Evolutionary conservation across 2,329 filamentous ascomycete species (phyloP), one percentile per base, ranked within the genome.

Genomic region (Aspergillus sp.): DNA sequence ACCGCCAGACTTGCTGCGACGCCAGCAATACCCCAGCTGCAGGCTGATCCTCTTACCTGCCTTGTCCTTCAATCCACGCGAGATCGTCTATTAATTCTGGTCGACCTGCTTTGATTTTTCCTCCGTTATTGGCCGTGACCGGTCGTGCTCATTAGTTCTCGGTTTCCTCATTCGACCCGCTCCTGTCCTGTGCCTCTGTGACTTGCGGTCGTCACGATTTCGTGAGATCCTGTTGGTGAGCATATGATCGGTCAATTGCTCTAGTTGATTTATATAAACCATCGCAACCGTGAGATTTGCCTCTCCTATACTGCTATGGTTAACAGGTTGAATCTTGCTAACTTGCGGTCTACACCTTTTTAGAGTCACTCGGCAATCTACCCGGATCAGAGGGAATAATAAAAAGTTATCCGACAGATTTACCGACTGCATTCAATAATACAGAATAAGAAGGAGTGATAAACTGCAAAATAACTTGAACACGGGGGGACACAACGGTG

Each of bases 391-490:
- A 51, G 17, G n/a, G 48, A 52, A 52, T 40, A 48, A 37, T 30
- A 46, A 48, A 22, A 41, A 22, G 39, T 50, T 22, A 40, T 15
- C 37, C 20, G 40, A 40, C 56, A n/a, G 50, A 30, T 15, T 30
- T 50, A 13, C 30, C 12, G 22, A 48, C n/a, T 30, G 37, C 50
- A 22, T 45, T 30, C 20, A 48, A 45, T 22, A 40, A 42, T 17
- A 46, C 44, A 45, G 22, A 44, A 42, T 17, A 46, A 39, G 41
- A 34, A 45, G 45, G 15, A 58, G 39, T 27, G 56, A 34, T 39
- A 22, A 39, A 44, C 27, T 46, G 30, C 48, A 54, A 61, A 58
- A 58, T 57, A 52, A 59, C 55, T 59, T 51, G 48, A 12, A 30
- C 20, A 33, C 48, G 22, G 42, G 33, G 19, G 37, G 34, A 52